Evolutionary conservation across 2,329 filamentous ascomycete species (phyloP).

Genomic region (Penicillium occitanis): DNA sequence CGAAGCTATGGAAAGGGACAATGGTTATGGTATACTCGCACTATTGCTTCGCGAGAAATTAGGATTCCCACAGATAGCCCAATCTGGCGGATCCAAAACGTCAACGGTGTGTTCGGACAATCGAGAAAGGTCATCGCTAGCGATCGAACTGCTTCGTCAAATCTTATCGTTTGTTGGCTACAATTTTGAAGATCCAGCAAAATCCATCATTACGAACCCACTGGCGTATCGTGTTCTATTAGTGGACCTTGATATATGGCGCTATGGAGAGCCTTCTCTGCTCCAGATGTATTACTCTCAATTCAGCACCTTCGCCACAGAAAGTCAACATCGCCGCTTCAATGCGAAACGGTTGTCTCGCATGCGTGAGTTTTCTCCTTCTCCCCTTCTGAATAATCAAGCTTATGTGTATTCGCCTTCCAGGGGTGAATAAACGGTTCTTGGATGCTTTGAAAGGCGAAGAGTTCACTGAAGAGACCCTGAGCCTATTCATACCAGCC

Average conservation of each 20-base stretch:
- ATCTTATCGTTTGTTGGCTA: constrained; percentile 88
- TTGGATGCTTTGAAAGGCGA: constrained; percentile 89
- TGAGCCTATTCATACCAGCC: constrained; percentile 74
- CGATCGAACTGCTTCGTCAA: constrained; percentile 66
- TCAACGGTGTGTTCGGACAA: constrained; percentile 36
- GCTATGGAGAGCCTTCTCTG: constrained; percentile 70
- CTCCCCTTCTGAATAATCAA: neutral
- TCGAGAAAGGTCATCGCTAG: constrained; percentile 54
- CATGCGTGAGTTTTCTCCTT: constrained; percentile 68
- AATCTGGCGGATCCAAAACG: constrained; percentile 45
- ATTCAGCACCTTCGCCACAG: constrained; percentile 82
- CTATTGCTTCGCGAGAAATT: constrained; percentile 82
- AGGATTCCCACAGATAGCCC: constrained; percentile 33
- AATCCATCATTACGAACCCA: constrained; percentile 93
- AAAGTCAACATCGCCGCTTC: constrained; percentile 88
- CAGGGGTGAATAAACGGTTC: constrained; percentile 84
- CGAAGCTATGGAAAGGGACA: constrained; percentile 95
- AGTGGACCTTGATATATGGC: constrained; percentile 92
- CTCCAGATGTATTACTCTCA: constrained; percentile 92
- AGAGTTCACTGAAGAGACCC: constrained; percentile 67
- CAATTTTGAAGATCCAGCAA: constrained; percentile 71
- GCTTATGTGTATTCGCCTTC: constrained; percentile 23
- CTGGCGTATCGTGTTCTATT: constrained; percentile 89
- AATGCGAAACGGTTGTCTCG: constrained; percentile 82
- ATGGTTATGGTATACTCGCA: constrained; percentile 85